Base-by-base conservation (phyloP, 2,329 filamentous ascomycete genomes). In the Shiraia sp. region DNA sequence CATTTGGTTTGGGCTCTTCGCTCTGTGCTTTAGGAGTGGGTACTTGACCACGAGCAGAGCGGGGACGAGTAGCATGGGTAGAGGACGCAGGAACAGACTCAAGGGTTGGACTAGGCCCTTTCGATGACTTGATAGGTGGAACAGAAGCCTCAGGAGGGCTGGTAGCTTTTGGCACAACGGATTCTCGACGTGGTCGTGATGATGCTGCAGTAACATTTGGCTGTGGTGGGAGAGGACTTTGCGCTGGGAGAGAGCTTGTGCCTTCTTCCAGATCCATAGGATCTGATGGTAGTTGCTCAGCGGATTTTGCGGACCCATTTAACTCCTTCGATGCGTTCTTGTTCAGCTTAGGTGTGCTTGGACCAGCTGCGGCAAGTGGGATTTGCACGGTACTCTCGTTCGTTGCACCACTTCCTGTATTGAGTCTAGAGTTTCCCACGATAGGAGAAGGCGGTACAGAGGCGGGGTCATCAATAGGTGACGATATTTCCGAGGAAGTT, bases 281-380 rank as follows among this genome's bases (percentile, higher is more conserved):
- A 36, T 14, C 54, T 45, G n/a, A 42, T 42, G 12, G 61, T 47
- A 4, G 54, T 54, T 13, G 49, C 31, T 22, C 40, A 14, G 43
- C 28, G 16, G 57, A 58, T 15, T 59, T 57, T 36, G 50, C 31
- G 16, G 57, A 37, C 33, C 56, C 32, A 31, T 44, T 55, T 9
- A 42, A 23, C 25, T 38, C 25, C 35, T 32, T 40, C 10, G 45
- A 31, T 25, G 49, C 32, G 24, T 49, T 17, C 48, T 61, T 32
- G 43, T 25, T 30, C 37, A 39, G 26, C 31, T 55, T 58, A 22
- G 63, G 59, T 3, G 65, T 68, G 37, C 57, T 55, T 16, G 66
- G 68, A 9, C 72, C 71, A 26, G 71, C 72, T 28, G 74, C 73
- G 27, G 73, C 74, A 22, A 75, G 68, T 24, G 76, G 73, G 10